Base-by-base conservation (phyloP, 768 basidiomycete genomes). In the Rhodotorula kratochvilovae region DNA sequence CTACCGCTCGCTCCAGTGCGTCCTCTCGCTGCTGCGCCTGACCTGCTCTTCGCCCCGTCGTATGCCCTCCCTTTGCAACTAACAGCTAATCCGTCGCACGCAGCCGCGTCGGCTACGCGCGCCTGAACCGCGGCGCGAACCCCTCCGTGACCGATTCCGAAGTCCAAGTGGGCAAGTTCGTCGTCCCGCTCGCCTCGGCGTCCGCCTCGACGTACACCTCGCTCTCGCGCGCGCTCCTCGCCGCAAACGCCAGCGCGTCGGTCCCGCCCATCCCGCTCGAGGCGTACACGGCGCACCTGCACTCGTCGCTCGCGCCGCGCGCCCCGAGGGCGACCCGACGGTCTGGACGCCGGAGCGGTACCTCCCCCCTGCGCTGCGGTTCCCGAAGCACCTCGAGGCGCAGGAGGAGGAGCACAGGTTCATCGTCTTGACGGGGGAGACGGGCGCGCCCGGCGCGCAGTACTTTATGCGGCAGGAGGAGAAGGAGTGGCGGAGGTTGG, bases 111-210 rank as follows among this genome's bases (percentile, higher is more conserved):
- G 80, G 65, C 13, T 94, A 91, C 78, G 91, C 89, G 0, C 85
- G 92, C 27, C 80, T 95, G 27, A 66, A 63, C 31, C 72, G 75
- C 23, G 74, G 74, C 27, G 90, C 91, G 19, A 85, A 90, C 29
- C 87, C 90, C 33, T 87, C 87, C 45, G 89, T 95, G 72, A 92
- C 90, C 35, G 92, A 95, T 77, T 94, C 92, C 2, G 91, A 94
- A 77, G 84, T 92, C 62, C 92, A 92, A 80, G 86, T 94, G 48
- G 91, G 87, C 19, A 90, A 90, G 79, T 94, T 92, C 77, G 84
- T 89, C 60, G 78, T 93, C 7, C 90, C 91, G 4, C 27, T n/a
- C 31, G 23, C 43, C 15, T 0, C 7, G 31, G 31, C 55, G 3
- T 15, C 39, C 27, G 31, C 27, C 16, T 50, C 62, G 27, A 16